Base-by-base conservation (phyloP, 1,284 basidiomycete species). In the Tilletia caries region DNA sequence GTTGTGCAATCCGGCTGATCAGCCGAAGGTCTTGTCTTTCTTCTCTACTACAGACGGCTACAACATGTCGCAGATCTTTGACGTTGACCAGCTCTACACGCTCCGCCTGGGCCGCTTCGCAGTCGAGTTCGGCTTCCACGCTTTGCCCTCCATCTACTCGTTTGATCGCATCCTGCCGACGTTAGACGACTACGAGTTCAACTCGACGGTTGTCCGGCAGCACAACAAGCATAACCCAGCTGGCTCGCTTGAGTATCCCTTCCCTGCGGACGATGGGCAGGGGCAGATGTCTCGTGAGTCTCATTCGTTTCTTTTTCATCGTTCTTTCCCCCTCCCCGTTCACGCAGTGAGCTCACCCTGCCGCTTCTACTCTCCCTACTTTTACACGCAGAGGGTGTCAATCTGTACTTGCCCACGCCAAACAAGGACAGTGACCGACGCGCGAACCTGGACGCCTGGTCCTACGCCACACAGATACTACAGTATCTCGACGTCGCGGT, bases 41-140 rank as follows among this genome's bases (percentile, higher is more conserved):
- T 87, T 2, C 84, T 87, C 2, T 84, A 86, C 89, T 48, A 89
- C 54, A 60, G 54, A 88, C 78, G 88, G 88, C 74, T 89, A 89
- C 74, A 86, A 88, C 70, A 86, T 86, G 1, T 84, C 84, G 0
- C 81, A 84, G 52, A 88, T 88, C 0, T 89, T 89, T 79, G 85
- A 89, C 73, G 86, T 88, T 71, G 85, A 84, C 67, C 87, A 87
- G 0, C 89, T 86, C 20, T 50, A 60, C 54, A 44, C 37, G 1
- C 34, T 66, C 76, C 87, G 87, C 2, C 84, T 87, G 1, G 84
- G 86, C n/a, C 84, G 88, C 85, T 89, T 88, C 71, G 85, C 89
- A 44, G 89, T 89, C 72, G 88, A 89, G 75, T 89, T 89, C 72
- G 88, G 88, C 23, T 89, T 89, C 82, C 89, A 89, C 76, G 89